Percentiles rank a stretch among this genome's conserved stretches.
Evolutionary conservation across 805 yeast genomes (phyloP).

Genomic region (Wickerhamiella alocasiicola): DNA sequence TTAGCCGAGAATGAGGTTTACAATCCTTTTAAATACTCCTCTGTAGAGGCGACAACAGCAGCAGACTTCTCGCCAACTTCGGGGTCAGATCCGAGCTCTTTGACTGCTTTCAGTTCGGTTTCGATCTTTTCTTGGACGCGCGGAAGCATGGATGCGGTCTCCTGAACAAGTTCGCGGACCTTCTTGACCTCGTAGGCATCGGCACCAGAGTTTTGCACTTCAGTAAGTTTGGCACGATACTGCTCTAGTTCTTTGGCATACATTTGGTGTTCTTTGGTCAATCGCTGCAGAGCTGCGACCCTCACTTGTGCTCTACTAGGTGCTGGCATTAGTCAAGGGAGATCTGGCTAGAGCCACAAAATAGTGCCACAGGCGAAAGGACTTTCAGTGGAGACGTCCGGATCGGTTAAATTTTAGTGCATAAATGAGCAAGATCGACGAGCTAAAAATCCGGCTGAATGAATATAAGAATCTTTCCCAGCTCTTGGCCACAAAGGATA

Average conservation of each 20-base stretch:
- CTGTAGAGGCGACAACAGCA: neutral
- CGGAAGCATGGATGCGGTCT: slow-evolving; percentile 42
- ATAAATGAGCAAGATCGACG: neutral
- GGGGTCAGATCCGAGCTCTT: slow-evolving; percentile 22
- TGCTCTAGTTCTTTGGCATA: slow-evolving; percentile 49
- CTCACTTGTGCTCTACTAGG: slow-evolving; percentile 64
- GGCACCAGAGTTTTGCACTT: slow-evolving; percentile 33
- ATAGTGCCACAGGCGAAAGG: too few species aligned
- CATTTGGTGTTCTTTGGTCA: slow-evolving; percentile 51
- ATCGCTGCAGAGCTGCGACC: slow-evolving; percentile 51
- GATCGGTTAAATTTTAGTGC: too few species aligned
- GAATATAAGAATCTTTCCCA: slow-evolving; percentile 12
- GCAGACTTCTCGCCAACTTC: slow-evolving; percentile 16
- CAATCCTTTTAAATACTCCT: slow-evolving; percentile 11
- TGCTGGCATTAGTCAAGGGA: slow-evolving; percentile 30
- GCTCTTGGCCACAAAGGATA: neutral
- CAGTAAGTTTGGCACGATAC: slow-evolving; percentile 38
- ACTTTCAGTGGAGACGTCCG: too few species aligned
- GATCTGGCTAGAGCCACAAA: too few species aligned
- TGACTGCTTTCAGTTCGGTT: slow-evolving; percentile 20
- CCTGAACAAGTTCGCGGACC: slow-evolving; percentile 37
- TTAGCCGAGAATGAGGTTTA: too few species aligned
- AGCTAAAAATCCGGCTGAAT: slow-evolving; percentile 6
- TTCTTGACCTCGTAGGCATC: slow-evolving; percentile 55
- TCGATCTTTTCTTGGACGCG: slow-evolving; percentile 35